A percentile compares a stretch with the other conserved stretches of the same genome.
These are phyloP conservation scores for Aspergillus aculeatus DNA, from an alignment of 2,329 filamentous ascomycete species.

Conservation along the genomic window DNA sequence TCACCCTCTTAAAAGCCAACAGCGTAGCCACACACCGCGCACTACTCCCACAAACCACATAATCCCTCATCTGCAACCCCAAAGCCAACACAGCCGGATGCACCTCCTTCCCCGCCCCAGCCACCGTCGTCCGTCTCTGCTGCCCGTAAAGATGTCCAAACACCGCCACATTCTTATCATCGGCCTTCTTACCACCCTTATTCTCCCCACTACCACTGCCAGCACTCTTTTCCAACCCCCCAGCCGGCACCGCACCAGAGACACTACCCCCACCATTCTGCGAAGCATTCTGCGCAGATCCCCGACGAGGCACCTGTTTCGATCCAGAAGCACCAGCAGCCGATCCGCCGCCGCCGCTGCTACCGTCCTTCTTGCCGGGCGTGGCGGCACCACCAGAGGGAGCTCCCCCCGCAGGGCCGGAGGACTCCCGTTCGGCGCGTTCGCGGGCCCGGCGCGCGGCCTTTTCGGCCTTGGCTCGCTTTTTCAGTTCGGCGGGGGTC, in stretches of 20 bases:
- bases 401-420: constrained; percentile 41
- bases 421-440: constrained; percentile 55
- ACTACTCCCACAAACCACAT: constrained; percentile 84
- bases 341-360: constrained; percentile 24
- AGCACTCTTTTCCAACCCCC: not conserved
- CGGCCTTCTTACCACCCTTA: constrained; percentile 56
- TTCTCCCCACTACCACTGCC: constrained; percentile 33
- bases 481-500: constrained; percentile 73
- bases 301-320: constrained; percentile 35
- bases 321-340: constrained; percentile 22
- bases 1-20: constrained; percentile 81
- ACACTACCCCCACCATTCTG: constrained; percentile 35
- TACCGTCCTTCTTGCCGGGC: constrained; percentile 31
- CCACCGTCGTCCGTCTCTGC: constrained; percentile 65
- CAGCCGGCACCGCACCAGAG: not conserved
- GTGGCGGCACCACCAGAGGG: constrained; percentile 21
- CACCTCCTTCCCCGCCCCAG: constrained; percentile 67
- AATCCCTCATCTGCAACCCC: constrained; percentile 86
- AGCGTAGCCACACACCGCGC: constrained; percentile 84
- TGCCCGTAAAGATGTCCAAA: constrained; percentile 82
- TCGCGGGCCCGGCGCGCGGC: constrained; percentile 75
- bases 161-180: constrained; percentile 67
- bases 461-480: constrained; percentile 87
- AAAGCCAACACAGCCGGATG: constrained; percentile 82
- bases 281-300: constrained; percentile 38